phyloP scores from a whole-genome alignment of 768 basidiomycete genomes.

The Tremella fuciformis region DNA sequence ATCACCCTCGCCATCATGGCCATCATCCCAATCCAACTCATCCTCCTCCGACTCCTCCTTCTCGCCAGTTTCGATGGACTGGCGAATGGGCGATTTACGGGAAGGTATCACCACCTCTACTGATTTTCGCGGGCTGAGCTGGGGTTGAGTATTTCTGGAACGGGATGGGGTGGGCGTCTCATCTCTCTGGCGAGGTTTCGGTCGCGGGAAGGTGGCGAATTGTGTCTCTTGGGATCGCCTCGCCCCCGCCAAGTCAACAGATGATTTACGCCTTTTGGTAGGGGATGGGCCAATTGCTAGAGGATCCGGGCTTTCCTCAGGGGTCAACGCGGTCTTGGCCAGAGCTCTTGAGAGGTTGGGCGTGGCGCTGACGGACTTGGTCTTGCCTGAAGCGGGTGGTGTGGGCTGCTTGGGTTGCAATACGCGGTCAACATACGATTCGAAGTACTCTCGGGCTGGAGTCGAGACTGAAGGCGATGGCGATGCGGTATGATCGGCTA shows the following conservation, averaged over 20 bases:
- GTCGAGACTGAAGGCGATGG: conserved; percentile 8
- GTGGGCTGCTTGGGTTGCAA: conserved; percentile 12
- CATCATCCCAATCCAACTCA: conserved; percentile 36
- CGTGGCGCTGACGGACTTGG: conserved; percentile 7
- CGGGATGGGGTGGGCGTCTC: neutral
- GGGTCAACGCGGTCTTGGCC: conserved; percentile 22
- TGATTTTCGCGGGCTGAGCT: neutral
- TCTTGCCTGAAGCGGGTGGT: neutral
- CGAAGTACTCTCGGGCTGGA: conserved; percentile 20
- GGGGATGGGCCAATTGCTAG: conserved; percentile 33
- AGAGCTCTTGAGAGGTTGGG: conserved; percentile 25
- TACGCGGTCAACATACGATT: conserved; percentile 24
- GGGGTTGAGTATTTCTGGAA: neutral
- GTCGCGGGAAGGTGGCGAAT: neutral
- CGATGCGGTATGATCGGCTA: conserved; percentile 7
- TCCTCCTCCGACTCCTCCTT: conserved; percentile 34
- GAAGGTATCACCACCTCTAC: conserved; percentile 1
- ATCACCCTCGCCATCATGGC: conserved; percentile 34
- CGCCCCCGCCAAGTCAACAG: too few species aligned
- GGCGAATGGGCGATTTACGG: neutral
- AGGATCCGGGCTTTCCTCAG: conserved; percentile 32
- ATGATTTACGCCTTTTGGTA: conserved; percentile 25
- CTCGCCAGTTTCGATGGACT: conserved; percentile 4
- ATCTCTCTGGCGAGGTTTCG: conserved; percentile 3
- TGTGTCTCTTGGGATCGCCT: too few species aligned